phyloP scores from a whole-genome alignment of 1,284 basidiomycete genomes.

The Trichosporon inkin region DNA sequence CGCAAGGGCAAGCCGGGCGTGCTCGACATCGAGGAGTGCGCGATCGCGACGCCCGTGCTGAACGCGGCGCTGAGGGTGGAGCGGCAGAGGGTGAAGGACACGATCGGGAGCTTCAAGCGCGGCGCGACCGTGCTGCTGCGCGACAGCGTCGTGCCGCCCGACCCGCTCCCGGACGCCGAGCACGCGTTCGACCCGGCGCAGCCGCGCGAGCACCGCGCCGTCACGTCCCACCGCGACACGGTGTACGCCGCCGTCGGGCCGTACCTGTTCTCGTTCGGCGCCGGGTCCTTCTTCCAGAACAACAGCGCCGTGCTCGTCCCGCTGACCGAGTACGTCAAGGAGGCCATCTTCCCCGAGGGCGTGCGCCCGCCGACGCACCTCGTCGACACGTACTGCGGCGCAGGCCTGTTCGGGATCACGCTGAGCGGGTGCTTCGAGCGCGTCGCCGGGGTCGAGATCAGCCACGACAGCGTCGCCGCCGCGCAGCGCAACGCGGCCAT shows the following conservation, averaged over 20 bases:
- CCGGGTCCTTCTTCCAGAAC: conserved; percentile 94
- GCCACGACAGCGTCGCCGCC: conserved; percentile 66
- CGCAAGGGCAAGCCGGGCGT: conserved; percentile 68
- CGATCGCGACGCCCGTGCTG: conserved; percentile 79
- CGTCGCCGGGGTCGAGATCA: conserved; percentile 86
- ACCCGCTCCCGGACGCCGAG: conserved; percentile 33
- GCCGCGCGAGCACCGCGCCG: conserved; percentile 59
- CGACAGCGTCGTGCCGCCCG: conserved; percentile 62
- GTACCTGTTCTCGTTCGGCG: conserved; percentile 80
- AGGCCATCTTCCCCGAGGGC: conserved; percentile 61
- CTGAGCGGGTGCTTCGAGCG: conserved; percentile 71
- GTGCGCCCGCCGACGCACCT: conserved; percentile 63
- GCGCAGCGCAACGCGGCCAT: conserved; percentile 76
- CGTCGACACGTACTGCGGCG: conserved; percentile 84
- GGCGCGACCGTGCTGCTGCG: conserved; percentile 88
- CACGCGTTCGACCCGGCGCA: conserved; percentile 30
- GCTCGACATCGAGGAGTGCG: conserved; percentile 96
- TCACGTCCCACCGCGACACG: conserved; percentile 74
- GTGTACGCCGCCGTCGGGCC: conserved; percentile 81
- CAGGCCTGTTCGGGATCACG: conserved; percentile 86
- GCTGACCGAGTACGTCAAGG: conserved; percentile 73
- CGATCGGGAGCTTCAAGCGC: conserved; percentile 74
- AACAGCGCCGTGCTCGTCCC: conserved; percentile 88
- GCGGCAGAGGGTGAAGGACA: conserved; percentile 67
- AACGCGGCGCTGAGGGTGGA: conserved; percentile 66